Evolutionary conservation across 1,284 basidiomycete genomes (phyloP).

Genomic region (Volvariella surrecta): DNA sequence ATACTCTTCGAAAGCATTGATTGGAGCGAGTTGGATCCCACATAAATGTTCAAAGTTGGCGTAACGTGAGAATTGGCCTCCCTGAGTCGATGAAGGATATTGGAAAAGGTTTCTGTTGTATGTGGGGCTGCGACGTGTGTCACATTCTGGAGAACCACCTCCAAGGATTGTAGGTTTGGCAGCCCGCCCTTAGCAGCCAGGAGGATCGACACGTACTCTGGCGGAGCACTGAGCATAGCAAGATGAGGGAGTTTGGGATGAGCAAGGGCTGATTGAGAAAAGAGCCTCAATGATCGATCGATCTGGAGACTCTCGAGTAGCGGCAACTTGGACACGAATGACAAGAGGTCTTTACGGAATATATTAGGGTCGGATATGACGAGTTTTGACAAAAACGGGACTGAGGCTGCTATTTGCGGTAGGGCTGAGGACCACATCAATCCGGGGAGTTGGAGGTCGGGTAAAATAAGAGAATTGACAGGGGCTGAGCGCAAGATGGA

Average conservation of each 20-base stretch:
- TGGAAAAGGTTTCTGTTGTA: not conserved
- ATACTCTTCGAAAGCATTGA: not conserved
- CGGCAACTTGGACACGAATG: conserved; percentile 1
- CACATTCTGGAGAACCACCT: not conserved
- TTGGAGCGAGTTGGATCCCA: not conserved
- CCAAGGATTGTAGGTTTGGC: not conserved
- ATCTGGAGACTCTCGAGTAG: not conserved
- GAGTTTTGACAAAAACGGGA: not conserved
- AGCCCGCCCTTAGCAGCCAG: not conserved
- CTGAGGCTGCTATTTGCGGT: not conserved
- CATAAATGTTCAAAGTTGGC: not conserved
- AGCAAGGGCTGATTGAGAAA: not conserved
- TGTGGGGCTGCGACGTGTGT: not conserved
- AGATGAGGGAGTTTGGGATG: conserved; percentile 1
- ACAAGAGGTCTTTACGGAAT: conserved; percentile 1
- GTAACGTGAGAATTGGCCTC: not conserved
- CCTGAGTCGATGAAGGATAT: not conserved
- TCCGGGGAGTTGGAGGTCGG: not conserved
- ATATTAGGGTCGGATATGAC: not conserved
- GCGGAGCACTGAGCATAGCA: not conserved
- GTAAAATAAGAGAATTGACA: not conserved
- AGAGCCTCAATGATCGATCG: not conserved
- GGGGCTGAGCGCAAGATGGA: not conserved
- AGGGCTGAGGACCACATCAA: not conserved
- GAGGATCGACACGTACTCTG: not conserved